A percentile compares a stretch with the other conserved stretches of the same genome.
These are phyloP conservation scores for Fistulifera solaris DNA, from an alignment of 108 stramenopile species.

Conservation along the genomic window DNA sequence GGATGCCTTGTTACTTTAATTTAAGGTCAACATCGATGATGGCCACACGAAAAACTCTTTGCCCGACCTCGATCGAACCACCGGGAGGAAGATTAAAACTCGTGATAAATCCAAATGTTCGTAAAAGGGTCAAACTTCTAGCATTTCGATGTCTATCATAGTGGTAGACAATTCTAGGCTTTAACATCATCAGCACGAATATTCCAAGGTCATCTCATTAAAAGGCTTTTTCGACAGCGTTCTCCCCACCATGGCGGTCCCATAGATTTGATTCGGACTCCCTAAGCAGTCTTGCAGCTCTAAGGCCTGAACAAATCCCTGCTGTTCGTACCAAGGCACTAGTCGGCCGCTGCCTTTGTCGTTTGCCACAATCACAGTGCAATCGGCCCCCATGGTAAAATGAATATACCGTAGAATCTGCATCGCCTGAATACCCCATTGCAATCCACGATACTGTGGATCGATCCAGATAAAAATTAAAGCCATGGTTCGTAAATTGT, in stretches of 20 bases:
- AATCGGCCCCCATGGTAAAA: constrained; percentile 47
- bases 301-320: constrained; percentile 53
- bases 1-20: no score
- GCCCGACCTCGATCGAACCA: no score
- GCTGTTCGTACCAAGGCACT: constrained; percentile 57
- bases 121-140: no score
- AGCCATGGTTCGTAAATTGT: constrained; percentile 18
- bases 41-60: no score
- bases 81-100: no score
- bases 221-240: constrained; percentile 32
- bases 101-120: no score
- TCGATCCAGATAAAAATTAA: constrained; percentile 83
- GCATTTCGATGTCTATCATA: no score
- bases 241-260: constrained; percentile 68
- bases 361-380: constrained; percentile 67
- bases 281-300: constrained; percentile 63
- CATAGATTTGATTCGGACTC: constrained; percentile 42
- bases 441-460: constrained; percentile 37
- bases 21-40: no score
- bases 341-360: constrained; percentile 62
- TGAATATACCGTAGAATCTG: constrained; percentile 69
- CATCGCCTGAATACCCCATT: constrained; percentile 55
- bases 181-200: constrained; percentile 33
- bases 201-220: constrained; percentile 37
- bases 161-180: no score